Percentiles rank a stretch among this genome's conserved stretches.
These are phyloP conservation scores for Lasiodiplodia theobromae DNA, from an alignment of 2,329 filamentous ascomycete species.

Conservation along the genomic window DNA sequence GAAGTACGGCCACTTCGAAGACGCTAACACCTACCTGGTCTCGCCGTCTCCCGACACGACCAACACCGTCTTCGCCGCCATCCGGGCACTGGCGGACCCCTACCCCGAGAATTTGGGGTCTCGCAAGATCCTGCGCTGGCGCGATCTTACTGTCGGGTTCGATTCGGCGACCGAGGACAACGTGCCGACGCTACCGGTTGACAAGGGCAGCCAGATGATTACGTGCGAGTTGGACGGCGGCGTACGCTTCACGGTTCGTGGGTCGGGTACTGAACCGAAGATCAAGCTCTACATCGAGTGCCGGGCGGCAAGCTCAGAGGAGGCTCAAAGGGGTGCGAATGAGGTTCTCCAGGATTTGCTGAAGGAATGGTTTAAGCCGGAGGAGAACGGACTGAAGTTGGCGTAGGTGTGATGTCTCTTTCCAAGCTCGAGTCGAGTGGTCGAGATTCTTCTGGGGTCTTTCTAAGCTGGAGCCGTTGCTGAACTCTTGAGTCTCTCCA, in stretches of 20 bases:
- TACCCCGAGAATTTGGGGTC: constrained; percentile 57
- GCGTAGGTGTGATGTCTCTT: constrained; percentile 35
- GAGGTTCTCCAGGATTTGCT: constrained; percentile 56
- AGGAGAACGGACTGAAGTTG: constrained; percentile 44
- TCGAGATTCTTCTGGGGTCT: not conserved
- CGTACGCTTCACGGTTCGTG: constrained; percentile 66
- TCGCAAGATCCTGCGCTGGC: constrained; percentile 64
- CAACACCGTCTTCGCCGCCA: constrained; percentile 60
- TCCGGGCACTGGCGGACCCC: constrained; percentile 54
- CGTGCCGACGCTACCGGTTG: constrained; percentile 62
- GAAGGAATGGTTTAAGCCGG: constrained; percentile 58
- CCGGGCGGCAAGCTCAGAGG: constrained; percentile 48
- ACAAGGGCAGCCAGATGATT: constrained; percentile 68
- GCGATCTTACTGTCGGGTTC: constrained; percentile 67
- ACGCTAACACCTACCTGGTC: constrained; percentile 69
- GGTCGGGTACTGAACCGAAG: constrained; percentile 71
- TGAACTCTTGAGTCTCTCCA: too few relatives aligned
- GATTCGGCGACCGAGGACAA: constrained; percentile 63
- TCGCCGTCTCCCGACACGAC: constrained; percentile 63
- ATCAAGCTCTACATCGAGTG: constrained; percentile 67
- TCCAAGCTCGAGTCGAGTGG: not conserved
- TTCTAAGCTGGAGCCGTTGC: too few relatives aligned
- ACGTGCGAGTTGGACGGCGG: constrained; percentile 64
- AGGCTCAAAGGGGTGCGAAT: constrained; percentile 53
- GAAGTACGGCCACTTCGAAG: constrained; percentile 67